phyloP scores from a whole-genome alignment of 768 basidiomycete species.

The Termitomyces sp. region DNA sequence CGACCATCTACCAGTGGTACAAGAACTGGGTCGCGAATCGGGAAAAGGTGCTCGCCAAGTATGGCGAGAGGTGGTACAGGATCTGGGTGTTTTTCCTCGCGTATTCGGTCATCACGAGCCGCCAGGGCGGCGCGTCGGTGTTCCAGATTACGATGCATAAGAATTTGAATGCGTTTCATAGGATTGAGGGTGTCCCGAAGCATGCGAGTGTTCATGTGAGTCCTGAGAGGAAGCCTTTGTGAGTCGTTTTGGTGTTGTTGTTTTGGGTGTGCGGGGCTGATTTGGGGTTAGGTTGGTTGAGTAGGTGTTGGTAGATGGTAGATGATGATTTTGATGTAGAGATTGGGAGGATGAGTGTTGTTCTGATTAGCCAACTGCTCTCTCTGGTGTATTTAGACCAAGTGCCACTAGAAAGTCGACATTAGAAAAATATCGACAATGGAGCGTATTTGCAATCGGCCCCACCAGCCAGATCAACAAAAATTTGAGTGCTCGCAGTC shows the following conservation, averaged over 20 bases:
- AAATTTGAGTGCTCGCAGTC: no score
- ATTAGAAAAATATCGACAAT: no score
- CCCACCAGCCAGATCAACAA: no score
- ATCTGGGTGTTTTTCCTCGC: conserved; percentile 98
- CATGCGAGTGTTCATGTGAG: conserved; percentile 78
- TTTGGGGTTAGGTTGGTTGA: background rate
- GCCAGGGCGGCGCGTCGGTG: conserved; percentile 86
- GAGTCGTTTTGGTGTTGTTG: background rate
- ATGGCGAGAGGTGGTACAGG: conserved; percentile 92
- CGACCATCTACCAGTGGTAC: conserved; percentile 90
- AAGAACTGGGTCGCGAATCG: conserved; percentile 95
- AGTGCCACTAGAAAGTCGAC: no score
- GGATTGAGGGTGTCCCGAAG: conserved; percentile 76
- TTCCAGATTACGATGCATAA: conserved; percentile 99
- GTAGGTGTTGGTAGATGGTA: no score
- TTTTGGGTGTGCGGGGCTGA: background rate
- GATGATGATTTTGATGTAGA: no score
- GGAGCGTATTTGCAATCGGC: no score
- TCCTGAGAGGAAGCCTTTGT: conserved; percentile 32
- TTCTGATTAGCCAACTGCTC: no score
- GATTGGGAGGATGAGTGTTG: no score
- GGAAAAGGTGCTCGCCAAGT: conserved; percentile 82
- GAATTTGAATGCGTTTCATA: conserved; percentile 94
- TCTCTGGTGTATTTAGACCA: no score
- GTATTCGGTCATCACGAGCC: conserved; percentile 70